Evolutionary conservation across 1,139 yeast species (phyloP), one percentile per base, ranked within the genome.

Genomic region (Kluyveromyces marxianus): DNA sequence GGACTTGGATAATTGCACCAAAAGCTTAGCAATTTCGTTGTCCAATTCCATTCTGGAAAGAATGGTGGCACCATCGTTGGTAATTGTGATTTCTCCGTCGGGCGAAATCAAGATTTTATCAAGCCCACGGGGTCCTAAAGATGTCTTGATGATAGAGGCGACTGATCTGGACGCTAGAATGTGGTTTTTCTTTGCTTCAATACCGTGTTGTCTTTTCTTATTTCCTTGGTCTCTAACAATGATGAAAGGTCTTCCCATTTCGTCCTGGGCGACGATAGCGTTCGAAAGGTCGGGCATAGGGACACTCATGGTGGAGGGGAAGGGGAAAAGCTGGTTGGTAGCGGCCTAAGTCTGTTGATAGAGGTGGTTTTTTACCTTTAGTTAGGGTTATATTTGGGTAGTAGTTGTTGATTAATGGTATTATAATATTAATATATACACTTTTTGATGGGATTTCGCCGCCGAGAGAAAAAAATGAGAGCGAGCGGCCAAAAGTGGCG

Each of bases 21-120:
- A 72, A 53, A 94, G 74, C 68, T 92, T 92, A 55, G 98, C 99
- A 60, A 94, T 90, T 69, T 92, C 96, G 66, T 86, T 89, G 57
- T 89, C 96, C 54, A 94, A 75, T 65, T 92, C 96, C 97, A 94
- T 92, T 66, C 89, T 96, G 8, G 95, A 76, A 56, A 94, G 73
- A 61, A 94, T 92, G 7, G 98, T 94, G 45, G 98, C 98, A 56
- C 99, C 98, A 64, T 94, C 98, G 64, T 94, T 94, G 45, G 99
- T 94, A 55, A 94, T 92, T 46, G 96, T 92, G 66, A 94, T 94
- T 52, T 92, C 98, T 27, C 98, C 98, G 65, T 92, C 98, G 39
- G 94, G 97, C 30, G 81, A 75, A 54, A 92, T 87, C 58, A 94
- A 74, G 58, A 94, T 92, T 70, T 94, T 94, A 67, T 94, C 98